Evolutionary conservation across 192 early-diverging fungal species (phyloP).

Genomic region (Ambispora gerdemannii): DNA sequence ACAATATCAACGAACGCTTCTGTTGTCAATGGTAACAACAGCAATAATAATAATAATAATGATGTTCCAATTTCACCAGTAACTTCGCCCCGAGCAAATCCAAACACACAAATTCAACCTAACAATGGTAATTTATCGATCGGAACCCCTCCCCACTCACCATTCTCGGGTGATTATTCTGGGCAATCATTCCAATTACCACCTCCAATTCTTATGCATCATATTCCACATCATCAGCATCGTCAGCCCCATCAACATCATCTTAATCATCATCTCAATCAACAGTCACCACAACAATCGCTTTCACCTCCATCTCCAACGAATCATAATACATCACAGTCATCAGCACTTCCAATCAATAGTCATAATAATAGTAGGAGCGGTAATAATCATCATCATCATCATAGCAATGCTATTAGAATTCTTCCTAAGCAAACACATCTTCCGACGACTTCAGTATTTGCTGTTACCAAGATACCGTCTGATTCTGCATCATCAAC

Average conservation of each 20-base stretch:
- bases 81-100: not conserved
- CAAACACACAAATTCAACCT: not conserved
- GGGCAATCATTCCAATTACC: conserved; percentile 8
- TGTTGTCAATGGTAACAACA: too few relatives aligned
- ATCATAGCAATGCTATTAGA: too few relatives aligned
- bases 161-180: conserved; percentile 8
- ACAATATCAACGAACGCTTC: too few relatives aligned
- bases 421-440: conserved; percentile 19
- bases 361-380: not conserved
- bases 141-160: conserved; percentile 20
- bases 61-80: conserved; percentile 12
- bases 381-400: too few relatives aligned
- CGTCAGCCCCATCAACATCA: too few relatives aligned
- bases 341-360: not conserved
- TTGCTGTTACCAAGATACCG: not conserved
- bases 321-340: not conserved
- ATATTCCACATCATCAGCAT: not conserved
- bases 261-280: not conserved
- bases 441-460: conserved; percentile 1
- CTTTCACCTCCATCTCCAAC: not conserved
- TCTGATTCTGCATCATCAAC: not conserved
- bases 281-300: not conserved
- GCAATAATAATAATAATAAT: not conserved
- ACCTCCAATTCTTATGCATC: not conserved
- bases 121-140: not conserved